Base-by-base conservation (phyloP, 192 early-diverging fungal species). In the Rhizophagus prolifer region DNA sequence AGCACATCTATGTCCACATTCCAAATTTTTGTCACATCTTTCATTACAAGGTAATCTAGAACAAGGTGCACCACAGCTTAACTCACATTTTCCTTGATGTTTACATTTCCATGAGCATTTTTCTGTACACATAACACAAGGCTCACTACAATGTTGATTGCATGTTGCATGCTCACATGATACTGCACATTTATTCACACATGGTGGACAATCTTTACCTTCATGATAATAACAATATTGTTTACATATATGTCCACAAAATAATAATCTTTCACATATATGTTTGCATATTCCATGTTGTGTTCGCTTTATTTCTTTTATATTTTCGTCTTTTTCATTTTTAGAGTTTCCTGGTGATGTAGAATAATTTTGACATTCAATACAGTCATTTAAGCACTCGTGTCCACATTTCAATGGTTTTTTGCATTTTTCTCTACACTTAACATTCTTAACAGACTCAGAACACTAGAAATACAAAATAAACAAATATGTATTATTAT, bases 21-120 rank as follows among this genome's bases (percentile, higher is more conserved):
- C 13, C n/a, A 91, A 71, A 31, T 0, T 23, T 41, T 81, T 82
- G 0, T 65, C 69, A 70, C 90, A 91, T 28, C 87, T 76, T 31
- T 71, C 19, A 75, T 88, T 83, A 47, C 90, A 91, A 1, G 90
- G 90, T 16, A 90, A 79, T 44, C 87, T 81, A 34, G 73, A 72
- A 36, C 90, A 91, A 12, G 89, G 89, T 4, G 80, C 83, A 31
- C 88, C 89, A 34, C 89, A 90, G 8, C 82, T 80, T 60, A 88
- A 72, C 1, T 58, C 25, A 78, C 89, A 90, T 4, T 31, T 14
- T 0, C 83, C 86, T 61, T 82, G 61, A 71, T 90, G 89, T 21
- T 79, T 25, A 65, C 89, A 90, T 2, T 58, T 12, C 89, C 89
- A 90, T 2, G 59, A 65, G 47, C 89, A 90, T 1, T 9, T 30